Base-by-base conservation (phyloP, 2,329 filamentous ascomycete species). In the Pseudocercospora eumusae region DNA sequence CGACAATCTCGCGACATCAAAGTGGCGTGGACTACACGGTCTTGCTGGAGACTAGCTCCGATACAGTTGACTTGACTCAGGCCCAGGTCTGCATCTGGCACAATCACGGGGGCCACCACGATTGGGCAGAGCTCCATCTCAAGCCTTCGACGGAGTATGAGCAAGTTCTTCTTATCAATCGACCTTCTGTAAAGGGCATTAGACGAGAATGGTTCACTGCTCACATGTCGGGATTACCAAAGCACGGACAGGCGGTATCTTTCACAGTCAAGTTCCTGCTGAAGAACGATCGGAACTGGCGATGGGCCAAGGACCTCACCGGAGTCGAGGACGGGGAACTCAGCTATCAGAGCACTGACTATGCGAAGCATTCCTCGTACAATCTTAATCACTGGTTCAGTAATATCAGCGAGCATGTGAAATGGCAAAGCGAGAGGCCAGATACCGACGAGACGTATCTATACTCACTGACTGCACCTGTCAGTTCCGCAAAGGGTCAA, bases 1-100 rank as follows among this genome's bases (percentile, higher is more conserved):
- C 91, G 1, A 81, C 84, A 54, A 71, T 90, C 20, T 75, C 79
- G 25, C 71, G 76, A 42, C 69, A 74, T 18, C 74, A 76, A n/a
- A 70, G 65, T 1, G 68, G 82, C 70, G 79, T 89, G 42, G 73
- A 75, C 0, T 88, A 97, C 67, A 87, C 84, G 0, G 87, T 89
- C 6, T 76, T 93, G 11, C 59, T 74, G 21, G 71, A 73, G 59
- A 69, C 66, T 10, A 58, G 59, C 13, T 59, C 82, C 83, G 52
- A 54, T 15, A 23, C 64, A 40, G 40, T 66, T 42, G 58, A 66
- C 8, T 80, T 81, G 7, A 77, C 83, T 15, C 79, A 85, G 64
- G 95, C 90, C 88, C 84, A 95, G 68, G 84, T 92, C 31, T 84
- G 85, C 15, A 76, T 96, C 7, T 96, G 92, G 91, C 86, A 91